These are phyloP conservation scores for Mikania micrantha DNA, from an alignment of 129 eudicot species.

Conservation along the genomic window DNA sequence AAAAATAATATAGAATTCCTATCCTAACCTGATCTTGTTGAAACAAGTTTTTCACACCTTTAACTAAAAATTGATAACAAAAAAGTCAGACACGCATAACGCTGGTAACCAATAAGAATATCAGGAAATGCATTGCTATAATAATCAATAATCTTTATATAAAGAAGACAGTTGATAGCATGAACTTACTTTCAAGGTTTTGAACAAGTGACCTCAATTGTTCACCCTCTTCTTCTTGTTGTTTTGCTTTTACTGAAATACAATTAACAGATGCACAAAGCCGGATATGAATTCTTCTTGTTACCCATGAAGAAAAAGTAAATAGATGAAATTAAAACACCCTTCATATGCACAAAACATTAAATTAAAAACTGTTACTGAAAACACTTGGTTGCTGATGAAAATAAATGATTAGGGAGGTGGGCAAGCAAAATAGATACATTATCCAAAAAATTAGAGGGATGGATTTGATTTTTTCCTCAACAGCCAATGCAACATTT, in stretches of 20 bases:
- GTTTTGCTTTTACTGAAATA: conserved; percentile 63
- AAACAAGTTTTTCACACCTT: conserved; percentile 47
- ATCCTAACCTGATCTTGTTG: conserved; percentile 50
- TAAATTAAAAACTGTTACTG: background rate
- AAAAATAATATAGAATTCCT: background rate
- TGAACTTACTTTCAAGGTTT: conserved; percentile 60
- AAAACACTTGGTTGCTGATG: background rate
- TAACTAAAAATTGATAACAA: conserved; percentile 37
- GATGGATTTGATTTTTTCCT: background rate
- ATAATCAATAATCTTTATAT: background rate
- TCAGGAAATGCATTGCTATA: background rate
- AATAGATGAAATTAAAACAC: background rate
- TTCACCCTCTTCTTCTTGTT: conserved; percentile 50
- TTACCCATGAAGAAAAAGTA: background rate
- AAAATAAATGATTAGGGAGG: background rate
- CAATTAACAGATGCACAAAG: conserved; percentile 13
- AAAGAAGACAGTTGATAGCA: background rate
- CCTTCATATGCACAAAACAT: background rate
- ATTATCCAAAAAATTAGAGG: background rate
- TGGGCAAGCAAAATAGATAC: background rate
- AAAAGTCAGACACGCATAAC: conserved; percentile 5
- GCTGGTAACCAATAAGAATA: background rate
- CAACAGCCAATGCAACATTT: background rate
- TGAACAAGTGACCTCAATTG: conserved; percentile 73
- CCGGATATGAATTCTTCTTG: background rate